Evolutionary conservation across 805 yeast genomes (phyloP), one percentile per base, ranked within the genome.

Genomic region (Metschnikowia lunata): DNA sequence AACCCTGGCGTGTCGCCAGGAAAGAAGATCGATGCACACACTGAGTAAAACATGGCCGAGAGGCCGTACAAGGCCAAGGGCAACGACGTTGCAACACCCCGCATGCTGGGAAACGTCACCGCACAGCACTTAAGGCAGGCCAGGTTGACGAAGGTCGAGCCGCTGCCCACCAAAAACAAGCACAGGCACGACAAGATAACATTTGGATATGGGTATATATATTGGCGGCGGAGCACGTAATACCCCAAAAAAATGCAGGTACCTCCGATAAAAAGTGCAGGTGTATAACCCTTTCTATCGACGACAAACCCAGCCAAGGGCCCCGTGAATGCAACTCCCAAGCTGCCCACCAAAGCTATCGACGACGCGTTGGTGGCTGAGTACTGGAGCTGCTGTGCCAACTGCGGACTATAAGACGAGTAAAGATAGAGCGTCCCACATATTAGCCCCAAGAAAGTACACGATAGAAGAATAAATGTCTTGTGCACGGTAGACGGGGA

Each of bases 341-440:
- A 63, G 30, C 83, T 78, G 1, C 91, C 95, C 7, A 75, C 60
- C 56, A 84, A 74, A 2, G 88, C 90, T 3, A 85, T 73, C 27
- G 72, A 58, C 5, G 89, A 79, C 5, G 85, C 71, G 42, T 82
- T 75, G 0, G 86, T 72, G 2, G 86, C 88, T 1, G 78, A 59
- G 52, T 86, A 78, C 15, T 65, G 64, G 42, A 86, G 71, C 40
- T 71, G 70, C 27, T 61, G 62, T 1, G 89, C 86, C 43, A 85
- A 70, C 59, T 86, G 93, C 0, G 95, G 91, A 32, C 88, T 83
- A 60, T 80, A 86, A 0, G 88, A 86, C 8, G 87, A 80, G 63
- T 81, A 86, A 37, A 85, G 66, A 62, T 86, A 86, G 55, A 84
- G 67, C 1, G 93, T 86, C 1, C 95, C 95, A 53, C 87, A 79